Evolutionary conservation across 75 land plant genomes (phyloP).

Genomic region (Cunninghamia lanceolata): DNA sequence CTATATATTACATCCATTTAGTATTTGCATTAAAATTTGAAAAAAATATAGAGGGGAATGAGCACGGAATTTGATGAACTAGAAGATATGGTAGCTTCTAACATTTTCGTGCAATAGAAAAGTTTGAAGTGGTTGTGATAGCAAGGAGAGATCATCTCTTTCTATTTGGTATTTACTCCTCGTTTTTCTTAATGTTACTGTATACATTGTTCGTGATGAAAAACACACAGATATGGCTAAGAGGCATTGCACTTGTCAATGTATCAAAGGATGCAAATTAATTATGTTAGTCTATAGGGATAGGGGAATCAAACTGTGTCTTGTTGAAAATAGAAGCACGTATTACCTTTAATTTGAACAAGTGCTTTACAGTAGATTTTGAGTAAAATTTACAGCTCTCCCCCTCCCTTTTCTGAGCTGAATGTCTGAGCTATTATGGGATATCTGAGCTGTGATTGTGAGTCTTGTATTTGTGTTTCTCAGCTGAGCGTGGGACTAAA

Average conservation of each 20-base stretch:
- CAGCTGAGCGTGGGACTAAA: not conserved
- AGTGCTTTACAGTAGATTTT: not conserved
- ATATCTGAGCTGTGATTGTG: not conserved
- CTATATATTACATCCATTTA: too few relatives aligned
- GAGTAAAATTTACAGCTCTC: not conserved
- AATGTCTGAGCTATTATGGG: not conserved
- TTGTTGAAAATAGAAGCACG: not conserved
- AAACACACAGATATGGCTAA: too few relatives aligned
- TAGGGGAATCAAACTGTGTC: not conserved
- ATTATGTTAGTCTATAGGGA: too few relatives aligned
- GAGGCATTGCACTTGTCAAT: not conserved
- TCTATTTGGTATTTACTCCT: too few relatives aligned
- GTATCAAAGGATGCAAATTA: not conserved
- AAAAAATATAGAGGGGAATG: too few relatives aligned
- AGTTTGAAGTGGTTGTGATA: too few relatives aligned
- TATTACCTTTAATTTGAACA: too few relatives aligned
- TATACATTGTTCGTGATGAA: not conserved
- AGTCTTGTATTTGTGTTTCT: not conserved
- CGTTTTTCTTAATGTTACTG: not conserved
- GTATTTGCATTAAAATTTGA: too few relatives aligned
- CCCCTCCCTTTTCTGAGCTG: not conserved
- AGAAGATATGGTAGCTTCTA: too few relatives aligned
- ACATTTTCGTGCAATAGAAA: too few relatives aligned
- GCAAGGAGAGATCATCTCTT: not conserved
- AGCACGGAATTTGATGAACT: too few relatives aligned